phyloP scores from a whole-genome alignment of 257 asterid genomes.

The Ligustrum vulgare region DNA sequence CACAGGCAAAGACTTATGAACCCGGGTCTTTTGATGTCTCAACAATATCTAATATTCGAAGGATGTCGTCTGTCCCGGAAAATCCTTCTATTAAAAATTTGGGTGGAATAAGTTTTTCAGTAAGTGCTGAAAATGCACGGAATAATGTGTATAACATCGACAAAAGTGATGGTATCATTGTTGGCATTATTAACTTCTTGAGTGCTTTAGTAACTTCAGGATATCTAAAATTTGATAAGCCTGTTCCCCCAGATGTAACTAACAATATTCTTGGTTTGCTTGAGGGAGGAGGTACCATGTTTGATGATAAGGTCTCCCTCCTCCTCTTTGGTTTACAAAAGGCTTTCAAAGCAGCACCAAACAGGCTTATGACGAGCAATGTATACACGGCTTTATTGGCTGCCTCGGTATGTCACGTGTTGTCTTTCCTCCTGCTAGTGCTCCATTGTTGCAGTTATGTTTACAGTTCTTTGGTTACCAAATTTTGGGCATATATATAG shows the following conservation, averaged over 20 bases:
- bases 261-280: slow-evolving; percentile 71
- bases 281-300: slow-evolving; percentile 98
- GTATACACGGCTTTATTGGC: slow-evolving; percentile 85
- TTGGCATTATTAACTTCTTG: slow-evolving; percentile 80
- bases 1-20: slow-evolving; percentile 47
- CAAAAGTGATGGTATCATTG: slow-evolving; percentile 76
- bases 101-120: slow-evolving; percentile 83
- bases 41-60: slow-evolving; percentile 42
- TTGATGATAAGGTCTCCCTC: slow-evolving; percentile 97
- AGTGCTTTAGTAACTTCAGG: slow-evolving; percentile 88
- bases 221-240: slow-evolving; percentile 75
- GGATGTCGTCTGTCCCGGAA: slow-evolving; percentile 67
- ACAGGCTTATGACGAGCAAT: slow-evolving; percentile 77
- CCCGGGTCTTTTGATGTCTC: slow-evolving; percentile 37
- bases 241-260: slow-evolving; percentile 72
- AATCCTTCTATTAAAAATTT: slow-evolving; percentile 54
- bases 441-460: slow-evolving; percentile 18
- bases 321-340: slow-evolving; percentile 91
- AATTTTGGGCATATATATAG: slow-evolving; percentile 3
- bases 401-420: slow-evolving; percentile 68
- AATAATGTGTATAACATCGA: slow-evolving; percentile 92
- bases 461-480: background rate
- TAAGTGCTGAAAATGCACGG: slow-evolving; percentile 95
- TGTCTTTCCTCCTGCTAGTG: slow-evolving; percentile 23
- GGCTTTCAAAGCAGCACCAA: slow-evolving; percentile 97